Conservation (phyloP, 306 rosid genomes). For the Begonia peltatifolia region DNA sequence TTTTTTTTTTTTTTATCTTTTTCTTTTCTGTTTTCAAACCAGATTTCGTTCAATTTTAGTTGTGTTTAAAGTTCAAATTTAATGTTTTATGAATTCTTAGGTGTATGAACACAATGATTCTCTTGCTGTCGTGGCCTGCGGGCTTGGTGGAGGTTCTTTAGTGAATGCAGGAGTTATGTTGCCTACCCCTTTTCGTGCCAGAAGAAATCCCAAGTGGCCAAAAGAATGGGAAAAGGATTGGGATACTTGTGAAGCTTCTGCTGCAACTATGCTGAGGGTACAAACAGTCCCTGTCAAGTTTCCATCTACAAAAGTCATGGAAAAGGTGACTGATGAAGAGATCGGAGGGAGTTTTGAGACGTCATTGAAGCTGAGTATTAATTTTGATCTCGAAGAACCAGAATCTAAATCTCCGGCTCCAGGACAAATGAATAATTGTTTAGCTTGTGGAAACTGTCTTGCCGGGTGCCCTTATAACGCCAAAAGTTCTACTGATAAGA, state of each 20-base stretch:
- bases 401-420: background rate
- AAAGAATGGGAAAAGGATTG: conserved; percentile 28
- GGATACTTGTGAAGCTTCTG: conserved; percentile 23
- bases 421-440: conserved; percentile 9
- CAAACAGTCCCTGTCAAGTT: conserved; percentile 17
- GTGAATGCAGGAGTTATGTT: conserved; percentile 27
- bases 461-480: conserved; percentile 27
- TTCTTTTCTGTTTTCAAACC: background rate
- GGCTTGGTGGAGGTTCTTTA: conserved; percentile 28
- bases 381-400: conserved; percentile 18
- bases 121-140: conserved; percentile 21
- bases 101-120: conserved; percentile 18
- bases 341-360: conserved; percentile 14
- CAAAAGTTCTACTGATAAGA: conserved; percentile 21
- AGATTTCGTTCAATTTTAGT: background rate
- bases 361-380: conserved; percentile 15
- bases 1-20: conserved; percentile 1
- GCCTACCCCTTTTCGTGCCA: conserved; percentile 16
- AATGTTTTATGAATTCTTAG: conserved; percentile 8
- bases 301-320: conserved; percentile 14
- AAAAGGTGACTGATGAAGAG: conserved; percentile 12
- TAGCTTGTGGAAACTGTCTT: conserved; percentile 26
- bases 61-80: background rate
- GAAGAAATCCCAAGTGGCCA: conserved; percentile 26
- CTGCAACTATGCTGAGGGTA: conserved; percentile 17